Base-by-base conservation (phyloP, 1,139 yeast species). In the Geotrichum carabidarum region DNA sequence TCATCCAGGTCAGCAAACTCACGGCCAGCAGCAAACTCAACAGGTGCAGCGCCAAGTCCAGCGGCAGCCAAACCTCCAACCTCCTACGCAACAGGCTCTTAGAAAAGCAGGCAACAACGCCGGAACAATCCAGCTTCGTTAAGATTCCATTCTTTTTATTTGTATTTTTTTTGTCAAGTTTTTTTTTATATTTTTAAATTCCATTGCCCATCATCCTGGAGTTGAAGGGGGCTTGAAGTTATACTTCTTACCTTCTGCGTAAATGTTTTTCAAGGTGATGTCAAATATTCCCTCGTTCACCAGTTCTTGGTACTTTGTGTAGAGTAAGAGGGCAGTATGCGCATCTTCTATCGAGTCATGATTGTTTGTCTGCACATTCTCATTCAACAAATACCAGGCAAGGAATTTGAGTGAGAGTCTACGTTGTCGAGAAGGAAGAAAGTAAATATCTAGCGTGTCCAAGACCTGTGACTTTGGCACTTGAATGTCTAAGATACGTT, bases 281-380 rank as follows among this genome's bases (percentile, higher is more conserved):
- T 86, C 88, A 58, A 91, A 79, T 32, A 74, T 76, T 1, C 87
- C 93, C 0, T 71, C 69, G 2, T 74, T 76, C 55, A 74, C 73
- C 60, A 91, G 74, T 61, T 83, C 83, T 63, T 80, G 71, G 64
- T 87, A 91, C 65, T 81, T 83, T 61, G 82, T 81, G 71, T 87
- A 94, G 45, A 94, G 73, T 51, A 81, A 71, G 61, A 94, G 76
- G 0, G 99, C 99, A 11, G 94, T 85, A 55, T 78, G 74, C 0
- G 99, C 98, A 73, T 94, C 99, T 66, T 94, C 99, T 47, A 93
- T 89, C 0, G 98, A 91, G 68, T 94, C 98, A 69, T 94, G 99
- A 66, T 91, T 91, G 1, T 95, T 96, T 1, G 82, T 83, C 69
- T 94, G 99, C 18, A 94, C 96, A 50, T 82, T 79, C 59, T 82